Conservation (phyloP, 2,329 filamentous ascomycete species). For the Pleurostoma richardsiae region DNA sequence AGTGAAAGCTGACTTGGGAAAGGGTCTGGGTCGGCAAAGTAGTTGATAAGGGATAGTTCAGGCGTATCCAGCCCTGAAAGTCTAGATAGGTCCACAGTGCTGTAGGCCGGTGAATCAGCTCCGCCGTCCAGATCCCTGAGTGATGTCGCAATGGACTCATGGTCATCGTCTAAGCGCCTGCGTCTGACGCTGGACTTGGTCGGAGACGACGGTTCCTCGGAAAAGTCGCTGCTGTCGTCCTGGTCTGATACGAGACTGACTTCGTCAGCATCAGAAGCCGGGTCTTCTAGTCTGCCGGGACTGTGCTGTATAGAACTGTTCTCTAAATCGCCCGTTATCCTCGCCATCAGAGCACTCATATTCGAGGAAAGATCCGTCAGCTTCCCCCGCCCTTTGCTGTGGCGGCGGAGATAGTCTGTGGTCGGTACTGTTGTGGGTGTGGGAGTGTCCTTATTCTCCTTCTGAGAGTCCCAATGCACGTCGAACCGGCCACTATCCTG, state of each 20-base stretch:
- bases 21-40: conserved; percentile 57
- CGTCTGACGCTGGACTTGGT: conserved; percentile 41
- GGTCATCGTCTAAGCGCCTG: conserved; percentile 44
- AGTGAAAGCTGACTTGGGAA: conserved; percentile 36
- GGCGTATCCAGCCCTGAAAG: conserved; percentile 41
- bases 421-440: conserved; percentile 32
- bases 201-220: conserved; percentile 43
- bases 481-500: conserved; percentile 51
- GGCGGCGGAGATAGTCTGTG: conserved; percentile 42
- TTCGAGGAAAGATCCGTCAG: conserved; percentile 27
- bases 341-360: conserved; percentile 30
- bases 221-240: conserved; percentile 46
- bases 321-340: conserved; percentile 27
- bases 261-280: conserved; percentile 39
- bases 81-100: conserved; percentile 43
- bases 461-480: conserved; percentile 28
- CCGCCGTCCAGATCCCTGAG: conserved; percentile 41
- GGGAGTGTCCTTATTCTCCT: conserved; percentile 19
- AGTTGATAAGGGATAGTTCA: conserved; percentile 46
- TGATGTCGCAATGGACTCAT: conserved; percentile 45
- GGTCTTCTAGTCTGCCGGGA: conserved; percentile 31
- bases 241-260: conserved; percentile 50
- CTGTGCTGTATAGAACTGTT: conserved; percentile 29
- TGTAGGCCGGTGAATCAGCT: conserved; percentile 40
- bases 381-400: conserved; percentile 33